Evolutionary conservation across 1,284 basidiomycete genomes (phyloP), one percentile per base, ranked within the genome.

Genomic region (Ceratorhiza oryzae-sativae): DNA sequence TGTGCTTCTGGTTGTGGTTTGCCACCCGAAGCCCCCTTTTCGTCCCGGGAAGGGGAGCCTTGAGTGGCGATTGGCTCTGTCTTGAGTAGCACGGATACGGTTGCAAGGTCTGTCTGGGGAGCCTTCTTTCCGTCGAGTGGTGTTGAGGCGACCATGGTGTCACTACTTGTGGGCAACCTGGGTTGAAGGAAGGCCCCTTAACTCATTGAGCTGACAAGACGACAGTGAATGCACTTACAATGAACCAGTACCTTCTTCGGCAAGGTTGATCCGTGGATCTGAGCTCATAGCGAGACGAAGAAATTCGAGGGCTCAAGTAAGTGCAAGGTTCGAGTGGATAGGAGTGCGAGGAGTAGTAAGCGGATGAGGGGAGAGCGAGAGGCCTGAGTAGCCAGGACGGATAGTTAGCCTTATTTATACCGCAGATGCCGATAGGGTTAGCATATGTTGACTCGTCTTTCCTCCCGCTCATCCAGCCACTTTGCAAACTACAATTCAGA

Each of bases 181-280:
- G n/a, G n/a, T n/a, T n/a, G n/a, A n/a, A n/a, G n/a, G n/a, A n/a
- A n/a, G n/a, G n/a, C n/a, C n/a, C n/a, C n/a, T n/a, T n/a, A n/a
- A n/a, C n/a, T n/a, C n/a, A n/a, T n/a, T n/a, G n/a, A n/a, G n/a
- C n/a, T n/a, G n/a, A n/a, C n/a, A 20, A 56, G 8, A n/a, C 9
- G 15, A 36, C 15, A n/a, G n/a, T 9, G 34, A 13, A 55, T 67
- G 32, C 20, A 48, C 67, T 70, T 36, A 59, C 53, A 6, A 18
- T 5, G 53, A 27, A 30, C 63, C 32, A 34, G 67, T 45, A 2
- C 67, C 67, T 13, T 70, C 41, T 32, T 70, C 67, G n/a, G 55
- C 67, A 8, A 59, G 30, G n/a, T 42, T 58, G 30, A 36, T 13
- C 27, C 30, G 53, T 8, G 46, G 41, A 20, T 68, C 39, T 13